A percentile compares a stretch with the other conserved stretches of the same genome.
Evolutionary conservation across 2,329 filamentous ascomycete species (phyloP).

Genomic region (Sclerotiophoma versabilis): DNA sequence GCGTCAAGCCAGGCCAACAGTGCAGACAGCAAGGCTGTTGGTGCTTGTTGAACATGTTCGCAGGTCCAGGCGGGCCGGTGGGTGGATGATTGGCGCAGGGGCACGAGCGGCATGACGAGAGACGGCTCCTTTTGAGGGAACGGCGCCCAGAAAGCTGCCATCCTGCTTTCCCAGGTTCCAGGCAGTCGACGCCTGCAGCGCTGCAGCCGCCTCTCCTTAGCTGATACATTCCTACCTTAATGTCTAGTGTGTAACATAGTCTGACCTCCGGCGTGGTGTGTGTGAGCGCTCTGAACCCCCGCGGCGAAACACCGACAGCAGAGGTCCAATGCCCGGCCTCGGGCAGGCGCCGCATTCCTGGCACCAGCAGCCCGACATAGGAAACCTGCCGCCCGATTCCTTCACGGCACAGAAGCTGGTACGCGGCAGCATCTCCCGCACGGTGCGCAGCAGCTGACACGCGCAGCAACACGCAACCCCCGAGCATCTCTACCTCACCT

Average conservation of each 20-base stretch:
- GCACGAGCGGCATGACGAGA: conserved; percentile 32
- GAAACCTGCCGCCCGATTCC: conserved; percentile 55
- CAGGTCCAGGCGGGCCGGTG: conserved; percentile 12
- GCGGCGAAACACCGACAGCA: conserved; percentile 22
- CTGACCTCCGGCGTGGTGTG: conserved; percentile 19
- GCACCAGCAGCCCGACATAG: conserved; percentile 43
- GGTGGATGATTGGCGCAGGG: conserved; percentile 35
- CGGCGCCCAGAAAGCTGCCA: conserved; percentile 9
- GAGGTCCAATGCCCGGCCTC: conserved; percentile 39
- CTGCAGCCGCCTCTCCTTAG: conserved; percentile 28
- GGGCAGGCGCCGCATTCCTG: conserved; percentile 38
- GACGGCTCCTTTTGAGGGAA: conserved; percentile 14
- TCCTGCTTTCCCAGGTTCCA: conserved; percentile 25
- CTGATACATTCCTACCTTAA: conserved; percentile 12
- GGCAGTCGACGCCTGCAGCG: conserved; percentile 16
- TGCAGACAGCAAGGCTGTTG: not conserved
- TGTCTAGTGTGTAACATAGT: conserved; percentile 27
- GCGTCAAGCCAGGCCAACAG: not conserved
- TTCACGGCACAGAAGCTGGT: conserved; percentile 64
- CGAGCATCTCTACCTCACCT: conserved; percentile 68
- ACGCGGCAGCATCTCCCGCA: conserved; percentile 14
- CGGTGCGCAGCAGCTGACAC: conserved; percentile 16
- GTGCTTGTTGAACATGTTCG: conserved; percentile 5
- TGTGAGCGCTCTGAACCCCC: conserved; percentile 22
- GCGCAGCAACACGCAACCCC: conserved; percentile 65